phyloP scores from a whole-genome alignment of 345 rosid species.

The Lumnitzera littorea region DNA sequence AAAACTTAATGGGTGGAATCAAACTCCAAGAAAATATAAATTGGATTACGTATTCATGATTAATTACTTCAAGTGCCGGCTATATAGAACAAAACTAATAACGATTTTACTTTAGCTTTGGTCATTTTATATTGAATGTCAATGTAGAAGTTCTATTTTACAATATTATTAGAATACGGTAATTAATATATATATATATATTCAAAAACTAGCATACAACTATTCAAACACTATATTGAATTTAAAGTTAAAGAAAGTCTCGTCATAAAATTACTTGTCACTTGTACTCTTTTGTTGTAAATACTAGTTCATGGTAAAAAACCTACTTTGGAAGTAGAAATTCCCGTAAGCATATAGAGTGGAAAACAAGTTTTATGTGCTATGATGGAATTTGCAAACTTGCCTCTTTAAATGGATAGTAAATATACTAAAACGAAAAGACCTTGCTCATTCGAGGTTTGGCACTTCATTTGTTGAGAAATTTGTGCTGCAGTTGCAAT shows the following conservation, averaged over 20 bases:
- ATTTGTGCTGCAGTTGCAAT: too few relatives aligned
- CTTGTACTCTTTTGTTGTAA: constrained; percentile 92
- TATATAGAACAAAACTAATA: too few relatives aligned
- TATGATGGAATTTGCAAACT: not conserved
- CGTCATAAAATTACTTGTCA: constrained; percentile 43
- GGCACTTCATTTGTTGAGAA: too few relatives aligned
- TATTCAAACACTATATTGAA: not conserved
- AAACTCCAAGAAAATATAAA: too few relatives aligned
- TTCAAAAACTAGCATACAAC: not conserved
- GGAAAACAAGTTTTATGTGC: not conserved
- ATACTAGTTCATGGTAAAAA: constrained; percentile 80
- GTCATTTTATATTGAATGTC: too few relatives aligned
- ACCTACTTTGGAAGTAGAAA: constrained; percentile 77
- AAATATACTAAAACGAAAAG: too few relatives aligned
- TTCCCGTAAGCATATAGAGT: constrained; percentile 25
- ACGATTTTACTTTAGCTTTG: too few relatives aligned
- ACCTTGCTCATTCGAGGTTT: too few relatives aligned
- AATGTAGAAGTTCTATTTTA: too few relatives aligned
- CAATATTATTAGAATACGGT: constrained; percentile 3
- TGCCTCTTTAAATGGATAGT: too few relatives aligned
- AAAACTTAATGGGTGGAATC: not conserved
- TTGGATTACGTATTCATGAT: too few relatives aligned
- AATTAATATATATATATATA: constrained; percentile 4
- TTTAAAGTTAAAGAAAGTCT: not conserved
- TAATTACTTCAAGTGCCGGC: too few relatives aligned